Evolutionary conservation across 495 filamentous ascomycete genomes (phyloP).

Genomic region (Collariella sp.): DNA sequence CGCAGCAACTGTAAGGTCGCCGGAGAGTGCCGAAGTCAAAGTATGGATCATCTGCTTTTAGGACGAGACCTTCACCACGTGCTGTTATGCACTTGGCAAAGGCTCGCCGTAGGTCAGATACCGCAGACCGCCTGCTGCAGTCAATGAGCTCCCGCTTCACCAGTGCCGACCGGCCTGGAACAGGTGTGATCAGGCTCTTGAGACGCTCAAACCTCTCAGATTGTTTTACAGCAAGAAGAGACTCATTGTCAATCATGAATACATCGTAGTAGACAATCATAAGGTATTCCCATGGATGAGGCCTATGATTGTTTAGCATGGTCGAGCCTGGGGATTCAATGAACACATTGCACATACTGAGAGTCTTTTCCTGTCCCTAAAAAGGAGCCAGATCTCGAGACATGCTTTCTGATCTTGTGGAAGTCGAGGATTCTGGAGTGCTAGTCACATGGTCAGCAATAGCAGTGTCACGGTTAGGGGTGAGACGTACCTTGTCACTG

Average conservation of each 20-base stretch:
- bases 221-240: constrained; percentile 52
- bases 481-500: constrained; percentile 45
- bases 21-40: constrained; percentile 45
- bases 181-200: constrained; percentile 45
- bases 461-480: not conserved
- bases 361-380: constrained; percentile 64
- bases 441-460: constrained; percentile 17
- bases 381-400: constrained; percentile 62
- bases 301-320: constrained; percentile 28
- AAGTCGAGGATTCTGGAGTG: constrained; percentile 54
- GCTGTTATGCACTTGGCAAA: constrained; percentile 59
- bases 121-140: constrained; percentile 43
- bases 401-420: constrained; percentile 71
- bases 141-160: constrained; percentile 54
- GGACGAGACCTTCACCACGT: constrained; percentile 64
- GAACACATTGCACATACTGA: constrained; percentile 35
- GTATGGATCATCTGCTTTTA: constrained; percentile 79
- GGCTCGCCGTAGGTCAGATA: constrained; percentile 44
- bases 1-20: constrained; percentile 38
- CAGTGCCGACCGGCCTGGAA: constrained; percentile 51
- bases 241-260: constrained; percentile 60
- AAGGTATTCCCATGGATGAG: constrained; percentile 62
- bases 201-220: constrained; percentile 53
- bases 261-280: constrained; percentile 82
- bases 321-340: not conserved